Evolutionary conservation across 1,139 yeast genomes (phyloP).

Genomic region (Lodderomyces metapsilosis): DNA sequence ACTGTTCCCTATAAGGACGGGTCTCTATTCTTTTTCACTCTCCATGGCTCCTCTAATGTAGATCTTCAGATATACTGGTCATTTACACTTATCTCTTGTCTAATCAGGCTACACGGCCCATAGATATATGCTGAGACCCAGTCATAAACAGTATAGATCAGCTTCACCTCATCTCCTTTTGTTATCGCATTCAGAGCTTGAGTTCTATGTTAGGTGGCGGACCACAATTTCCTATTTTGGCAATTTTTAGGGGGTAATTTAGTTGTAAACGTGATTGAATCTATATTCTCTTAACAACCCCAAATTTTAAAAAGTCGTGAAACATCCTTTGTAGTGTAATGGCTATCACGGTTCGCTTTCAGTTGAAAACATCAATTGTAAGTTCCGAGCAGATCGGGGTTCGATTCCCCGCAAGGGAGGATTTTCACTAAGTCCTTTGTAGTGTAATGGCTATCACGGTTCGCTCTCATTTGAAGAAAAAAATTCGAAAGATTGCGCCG

Average conservation of each 20-base stretch:
- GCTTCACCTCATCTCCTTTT: no score
- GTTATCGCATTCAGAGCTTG: no score
- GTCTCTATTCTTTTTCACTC: no score
- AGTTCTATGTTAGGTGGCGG: no score
- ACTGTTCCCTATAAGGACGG: no score
- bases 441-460: constrained; percentile 12
- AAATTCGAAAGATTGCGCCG: constrained; percentile 4
- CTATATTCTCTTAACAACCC: background rate
- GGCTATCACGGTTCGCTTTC: constrained; percentile 13
- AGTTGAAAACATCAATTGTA: background rate
- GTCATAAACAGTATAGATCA: no score
- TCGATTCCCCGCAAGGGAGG: constrained; percentile 13
- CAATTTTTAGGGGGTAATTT: background rate
- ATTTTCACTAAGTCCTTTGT: constrained; percentile 7
- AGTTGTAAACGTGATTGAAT: background rate
- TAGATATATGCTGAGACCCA: no score
- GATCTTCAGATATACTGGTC: no score
- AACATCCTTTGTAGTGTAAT: constrained; percentile 10
- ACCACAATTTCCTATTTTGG: no score
- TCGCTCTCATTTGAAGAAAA: constrained; percentile 7
- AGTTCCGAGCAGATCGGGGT: constrained; percentile 12
- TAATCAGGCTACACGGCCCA: no score
- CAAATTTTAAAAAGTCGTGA: background rate
- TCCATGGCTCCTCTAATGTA: no score
- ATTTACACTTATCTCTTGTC: no score